These are phyloP conservation scores for Adiantum capillusveneris DNA, from an alignment of 75 land plant genomes.

Conservation along the genomic window DNA sequence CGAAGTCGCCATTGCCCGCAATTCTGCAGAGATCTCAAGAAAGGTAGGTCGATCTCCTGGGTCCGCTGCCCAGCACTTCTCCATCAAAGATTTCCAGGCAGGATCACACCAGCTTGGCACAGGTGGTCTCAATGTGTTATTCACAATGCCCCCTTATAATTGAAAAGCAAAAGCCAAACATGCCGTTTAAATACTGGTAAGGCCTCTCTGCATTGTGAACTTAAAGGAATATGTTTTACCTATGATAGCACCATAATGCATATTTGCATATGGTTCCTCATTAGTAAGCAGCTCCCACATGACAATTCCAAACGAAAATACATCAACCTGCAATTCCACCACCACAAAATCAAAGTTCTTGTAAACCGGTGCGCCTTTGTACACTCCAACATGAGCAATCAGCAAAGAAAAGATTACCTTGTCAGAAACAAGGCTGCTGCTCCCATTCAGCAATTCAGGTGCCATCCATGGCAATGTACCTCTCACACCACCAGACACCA, in stretches of 20 bases:
- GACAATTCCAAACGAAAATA: conserved; percentile 82
- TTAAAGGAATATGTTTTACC: conserved; percentile 25
- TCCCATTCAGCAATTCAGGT: conserved; percentile 64
- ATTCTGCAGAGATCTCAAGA: conserved; percentile 62
- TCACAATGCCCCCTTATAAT: conserved; percentile 65
- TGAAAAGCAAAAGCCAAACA: neutral
- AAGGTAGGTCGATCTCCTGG: conserved; percentile 68
- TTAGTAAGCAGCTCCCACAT: conserved; percentile 70
- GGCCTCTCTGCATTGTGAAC: neutral
- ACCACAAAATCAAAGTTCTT: neutral
- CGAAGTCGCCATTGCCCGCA: conserved; percentile 48
- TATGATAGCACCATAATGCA: conserved; percentile 77
- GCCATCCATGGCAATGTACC: conserved; percentile 90
- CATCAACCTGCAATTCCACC: conserved; percentile 47
- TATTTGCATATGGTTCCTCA: conserved; percentile 71
- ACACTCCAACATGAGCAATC: neutral
- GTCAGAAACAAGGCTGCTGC: conserved; percentile 59
- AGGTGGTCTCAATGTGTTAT: conserved; percentile 63
- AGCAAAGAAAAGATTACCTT: no score
- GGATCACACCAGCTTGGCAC: conserved; percentile 86
- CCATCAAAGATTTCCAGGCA: conserved; percentile 81
- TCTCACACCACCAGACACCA: conserved; percentile 71
- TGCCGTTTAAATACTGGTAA: neutral
- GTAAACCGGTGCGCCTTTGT: neutral
- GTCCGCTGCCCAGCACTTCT: conserved; percentile 73